Evolutionary conservation across 106 monocot species (phyloP), one percentile per base, ranked within the genome.

Genomic region (Chionographis japonica): DNA sequence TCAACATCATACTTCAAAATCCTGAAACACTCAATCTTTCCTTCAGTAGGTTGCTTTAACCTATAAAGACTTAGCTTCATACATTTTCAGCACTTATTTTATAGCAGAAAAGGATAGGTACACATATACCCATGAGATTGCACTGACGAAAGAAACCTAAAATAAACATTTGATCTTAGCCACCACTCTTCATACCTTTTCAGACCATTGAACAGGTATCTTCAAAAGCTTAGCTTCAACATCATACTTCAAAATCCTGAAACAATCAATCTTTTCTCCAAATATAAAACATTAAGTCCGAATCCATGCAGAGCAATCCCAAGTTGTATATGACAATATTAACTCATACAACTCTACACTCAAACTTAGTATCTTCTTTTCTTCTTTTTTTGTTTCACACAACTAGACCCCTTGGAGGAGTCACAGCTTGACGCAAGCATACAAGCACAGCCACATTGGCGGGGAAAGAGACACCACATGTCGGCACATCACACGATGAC

Each of bases 221-320:
- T 54, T 71, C 55, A 92, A 78, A 63, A 75, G 82, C 56, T 92
- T 92, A 58, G 89, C 83, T 79, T 98, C 97, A 57, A 98, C 77
- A 75, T 98, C 97, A 81, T 92, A 98, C 64, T 83, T 98, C 49
- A 98, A 78, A 76, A 87, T 51, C 70, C 83, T 89, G 56, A 98
- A 98, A 59, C 92, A 92, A 71, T 98, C 35, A 98, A 56, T 80
- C 86, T 86, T 85, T 98, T 92, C 84, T 98, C 97, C 82, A 98
- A 78, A 75, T 85, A 98, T 62, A 87, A 77, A 68, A 82, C 89
- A 77, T 98, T 27, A 98, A 49, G 92, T 87, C 3, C 92, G 75
- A 54, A 98, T 92, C 97, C 97, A 98, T 70, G 92, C 92, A 74
- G 97, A 98, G 49, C 87, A 98, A 74, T 98, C 97, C 97, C 97